Base-by-base conservation (phyloP, 192 early-diverging fungal species). In the Kickxella alabastrina region DNA sequence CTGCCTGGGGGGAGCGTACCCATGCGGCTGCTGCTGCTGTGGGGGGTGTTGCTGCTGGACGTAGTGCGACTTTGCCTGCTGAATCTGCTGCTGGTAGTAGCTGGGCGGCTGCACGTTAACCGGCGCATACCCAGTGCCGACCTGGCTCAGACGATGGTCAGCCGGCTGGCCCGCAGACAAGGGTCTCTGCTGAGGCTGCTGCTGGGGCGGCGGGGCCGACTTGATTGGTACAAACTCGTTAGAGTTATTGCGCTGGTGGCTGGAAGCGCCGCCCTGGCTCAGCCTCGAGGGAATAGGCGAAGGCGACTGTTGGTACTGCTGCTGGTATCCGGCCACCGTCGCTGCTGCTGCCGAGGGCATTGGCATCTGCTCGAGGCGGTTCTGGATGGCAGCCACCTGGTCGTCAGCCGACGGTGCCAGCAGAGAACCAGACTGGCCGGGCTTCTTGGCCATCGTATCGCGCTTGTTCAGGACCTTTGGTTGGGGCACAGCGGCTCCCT, bases 81-180 rank as follows among this genome's bases (percentile, higher is more conserved):
- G 64, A 45, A 68, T 64, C 62, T 71, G 71, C 61, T 73, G 76
- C 71, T 74, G 60, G 47, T 69, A 69, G 54, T 67, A 70, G 52
- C 59, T 72, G 14, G 65, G 65, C 0, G 57, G 47, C 50, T 81
- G 76, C 18, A 65, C 70, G 44, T 71, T 57, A 25, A 56, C 57
- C 52, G 70, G 73, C 47, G 79, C 64, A 25, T 80, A 77, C 42
- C 58, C 65, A 12, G 12, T 24, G 24, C 64, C 67, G 5, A 47
- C 58, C 57, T 62, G 70, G 22, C 63, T 56, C 21, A 63, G n/a
- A 18, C 68, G 76, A 19, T 57, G 52, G 14, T 68, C 45, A 18
- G 27, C 39, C 3, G 55, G 62, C 54, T 17, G 37, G 1, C 41
- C 43, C 15, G 43, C 21, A 18, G 47, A 26, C 35, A 39, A 43